Conservation (phyloP, 73 alveolate genomes). For the Blepharisma japonicum region DNA sequence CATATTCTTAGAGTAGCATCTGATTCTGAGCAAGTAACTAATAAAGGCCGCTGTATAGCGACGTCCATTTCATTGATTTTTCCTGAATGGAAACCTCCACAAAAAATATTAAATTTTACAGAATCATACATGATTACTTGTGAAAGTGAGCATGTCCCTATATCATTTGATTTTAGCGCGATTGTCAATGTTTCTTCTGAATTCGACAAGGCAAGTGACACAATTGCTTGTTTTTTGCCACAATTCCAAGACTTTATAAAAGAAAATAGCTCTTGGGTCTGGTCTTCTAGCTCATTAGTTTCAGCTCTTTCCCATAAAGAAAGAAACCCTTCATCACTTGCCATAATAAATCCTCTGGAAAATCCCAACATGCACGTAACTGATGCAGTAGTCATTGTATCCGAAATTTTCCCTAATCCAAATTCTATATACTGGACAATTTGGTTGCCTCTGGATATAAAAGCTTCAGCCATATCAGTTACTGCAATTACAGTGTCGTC, state of each 20-base stretch:
- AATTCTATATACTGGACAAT: slow-evolving; percentile 65
- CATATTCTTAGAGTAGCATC: slow-evolving; percentile 97
- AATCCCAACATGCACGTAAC: slow-evolving; percentile 46
- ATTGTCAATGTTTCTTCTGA: slow-evolving; percentile 90
- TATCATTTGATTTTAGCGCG: slow-evolving; percentile 89
- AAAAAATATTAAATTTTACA: slow-evolving; percentile 63
- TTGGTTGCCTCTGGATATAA: slow-evolving; percentile 64
- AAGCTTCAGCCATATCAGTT: slow-evolving; percentile 75
- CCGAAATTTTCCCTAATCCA: slow-evolving; percentile 31
- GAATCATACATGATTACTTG: slow-evolving; percentile 3
- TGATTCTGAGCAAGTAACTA: slow-evolving; percentile 74
- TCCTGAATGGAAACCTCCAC: slow-evolving; percentile 98
- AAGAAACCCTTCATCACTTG: slow-evolving; percentile 72
- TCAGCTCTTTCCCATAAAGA: slow-evolving; percentile 83
- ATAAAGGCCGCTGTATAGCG: slow-evolving; percentile 95
- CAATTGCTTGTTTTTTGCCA: slow-evolving; percentile 55
- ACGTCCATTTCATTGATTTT: slow-evolving; percentile 87
- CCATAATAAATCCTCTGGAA: slow-evolving; percentile 75
- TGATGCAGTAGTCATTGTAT: slow-evolving; percentile 36
- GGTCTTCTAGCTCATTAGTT: slow-evolving; percentile 57
- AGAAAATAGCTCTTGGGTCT: slow-evolving; percentile 47
- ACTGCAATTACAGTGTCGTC: slow-evolving; percentile 74
- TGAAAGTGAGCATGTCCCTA: slow-evolving; percentile 50
- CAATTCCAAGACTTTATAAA: slow-evolving; percentile 59
- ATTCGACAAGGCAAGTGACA: slow-evolving; percentile 75